These are phyloP conservation scores for Debaryomycetaceae sp. DNA, from an alignment of 1,139 yeast species.

Conservation along the genomic window DNA sequence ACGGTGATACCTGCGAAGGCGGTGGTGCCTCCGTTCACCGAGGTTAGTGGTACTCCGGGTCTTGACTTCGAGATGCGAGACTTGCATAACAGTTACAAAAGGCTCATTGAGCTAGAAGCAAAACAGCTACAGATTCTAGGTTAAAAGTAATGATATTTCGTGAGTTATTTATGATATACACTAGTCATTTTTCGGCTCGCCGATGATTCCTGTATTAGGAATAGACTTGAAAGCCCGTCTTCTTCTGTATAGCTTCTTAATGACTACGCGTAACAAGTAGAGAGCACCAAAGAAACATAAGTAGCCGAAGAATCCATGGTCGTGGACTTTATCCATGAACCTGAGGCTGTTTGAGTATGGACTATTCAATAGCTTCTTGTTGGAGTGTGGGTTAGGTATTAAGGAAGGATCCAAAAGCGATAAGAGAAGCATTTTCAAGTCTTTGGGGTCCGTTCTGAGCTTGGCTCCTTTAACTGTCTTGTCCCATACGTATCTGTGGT, in stretches of 20 bases:
- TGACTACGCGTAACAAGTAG: neutral
- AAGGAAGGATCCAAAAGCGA: constrained; percentile 31
- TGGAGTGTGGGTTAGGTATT: constrained; percentile 11
- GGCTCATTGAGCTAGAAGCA: constrained; percentile 40
- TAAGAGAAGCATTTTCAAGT: constrained; percentile 25
- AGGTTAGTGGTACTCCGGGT: constrained; percentile 44
- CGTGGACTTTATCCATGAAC: constrained; percentile 44
- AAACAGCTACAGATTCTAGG: constrained; percentile 30
- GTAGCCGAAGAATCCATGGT: constrained; percentile 45
- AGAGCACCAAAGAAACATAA: constrained; percentile 16
- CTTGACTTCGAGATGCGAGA: constrained; percentile 23
- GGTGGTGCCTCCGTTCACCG: constrained; percentile 60
- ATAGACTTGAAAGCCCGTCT: constrained; percentile 2
- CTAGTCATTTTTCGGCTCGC: constrained; percentile 16
- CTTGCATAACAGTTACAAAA: constrained; percentile 41
- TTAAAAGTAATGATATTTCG: constrained; percentile 2
- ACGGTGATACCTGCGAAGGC: constrained; percentile 52
- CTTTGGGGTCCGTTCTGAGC: constrained; percentile 29
- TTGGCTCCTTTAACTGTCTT: constrained; percentile 23
- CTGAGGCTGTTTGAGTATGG: constrained; percentile 39
- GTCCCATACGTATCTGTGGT: constrained; percentile 34
- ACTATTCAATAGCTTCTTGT: constrained; percentile 36
- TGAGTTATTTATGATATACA: neutral
- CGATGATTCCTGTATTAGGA: constrained; percentile 15
- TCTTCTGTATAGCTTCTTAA: constrained; percentile 4